Conservation (phyloP, 495 filamentous ascomycete genomes). For the Neurospora intermedia region DNA sequence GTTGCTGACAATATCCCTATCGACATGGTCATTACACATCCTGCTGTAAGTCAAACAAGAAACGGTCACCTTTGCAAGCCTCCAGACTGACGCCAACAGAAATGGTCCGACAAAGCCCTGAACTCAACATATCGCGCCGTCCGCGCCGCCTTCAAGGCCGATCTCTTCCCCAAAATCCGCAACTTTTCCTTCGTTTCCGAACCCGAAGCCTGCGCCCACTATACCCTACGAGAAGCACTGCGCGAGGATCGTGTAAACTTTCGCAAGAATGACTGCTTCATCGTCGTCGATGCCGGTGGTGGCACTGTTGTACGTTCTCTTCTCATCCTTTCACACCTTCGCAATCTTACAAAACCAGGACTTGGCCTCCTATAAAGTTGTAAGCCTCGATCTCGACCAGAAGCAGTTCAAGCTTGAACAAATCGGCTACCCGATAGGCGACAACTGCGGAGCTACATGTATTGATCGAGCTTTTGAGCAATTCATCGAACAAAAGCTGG, state of each 20-base stretch:
- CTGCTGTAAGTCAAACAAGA: conserved; percentile 12
- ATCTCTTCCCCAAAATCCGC: conserved; percentile 18
- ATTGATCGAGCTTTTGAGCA: conserved; percentile 18
- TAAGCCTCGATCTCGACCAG: conserved; percentile 11
- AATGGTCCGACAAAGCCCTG: conserved; percentile 22
- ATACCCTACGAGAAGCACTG: conserved; percentile 29
- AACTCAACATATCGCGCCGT: conserved; percentile 25
- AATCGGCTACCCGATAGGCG: conserved; percentile 12
- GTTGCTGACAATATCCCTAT: conserved; percentile 12
- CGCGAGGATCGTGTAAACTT: conserved; percentile 8
- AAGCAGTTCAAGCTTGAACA: conserved; percentile 14
- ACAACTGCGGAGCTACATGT: conserved; percentile 20
- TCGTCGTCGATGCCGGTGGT: conserved; percentile 47
- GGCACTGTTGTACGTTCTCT: conserved; percentile 43
- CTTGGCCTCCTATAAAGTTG: conserved; percentile 18
- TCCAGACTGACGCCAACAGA: conserved; percentile 4
- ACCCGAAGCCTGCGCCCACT: conserved; percentile 47
- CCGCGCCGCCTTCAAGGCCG: conserved; percentile 13
- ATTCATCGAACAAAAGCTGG: conserved; percentile 10
- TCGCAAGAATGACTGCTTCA: conserved; percentile 37
- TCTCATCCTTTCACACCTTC: neutral
- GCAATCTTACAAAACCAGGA: conserved; percentile 7
- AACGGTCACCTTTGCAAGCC: neutral
- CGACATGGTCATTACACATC: conserved; percentile 26
- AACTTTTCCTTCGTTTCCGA: conserved; percentile 37